These are phyloP conservation scores for Irpex rosettiformis DNA, from an alignment of 1,284 basidiomycete species.

Conservation along the genomic window DNA sequence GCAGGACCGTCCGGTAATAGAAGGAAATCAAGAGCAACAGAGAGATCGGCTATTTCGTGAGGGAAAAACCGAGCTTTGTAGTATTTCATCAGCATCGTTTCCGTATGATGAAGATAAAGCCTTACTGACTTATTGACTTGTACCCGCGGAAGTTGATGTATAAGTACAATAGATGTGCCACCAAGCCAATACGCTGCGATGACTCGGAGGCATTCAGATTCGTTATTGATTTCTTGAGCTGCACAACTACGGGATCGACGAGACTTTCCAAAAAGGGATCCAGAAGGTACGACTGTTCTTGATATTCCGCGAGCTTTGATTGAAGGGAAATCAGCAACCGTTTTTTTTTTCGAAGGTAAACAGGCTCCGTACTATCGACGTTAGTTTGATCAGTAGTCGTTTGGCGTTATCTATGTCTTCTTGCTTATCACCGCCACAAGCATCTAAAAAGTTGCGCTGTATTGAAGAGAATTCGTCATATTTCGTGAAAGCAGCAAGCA, in stretches of 20 bases:
- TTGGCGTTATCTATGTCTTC: neutral
- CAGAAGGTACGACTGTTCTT: slow-evolving; percentile 92
- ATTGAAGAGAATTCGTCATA: neutral
- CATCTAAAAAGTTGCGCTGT: neutral
- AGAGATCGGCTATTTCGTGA: slow-evolving; percentile 81
- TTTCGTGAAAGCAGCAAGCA: neutral
- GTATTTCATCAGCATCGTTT: neutral
- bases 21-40: slow-evolving; percentile 71
- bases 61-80: slow-evolving; percentile 85
- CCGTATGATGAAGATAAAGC: slow-evolving; percentile 1
- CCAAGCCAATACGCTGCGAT: slow-evolving; percentile 37
- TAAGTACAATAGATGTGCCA: slow-evolving; percentile 73
- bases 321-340: neutral
- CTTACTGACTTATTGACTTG: slow-evolving; percentile 84
- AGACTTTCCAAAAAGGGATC: slow-evolving; percentile 92
- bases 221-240: slow-evolving; percentile 62
- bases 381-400: slow-evolving; percentile 36
- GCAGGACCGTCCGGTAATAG: slow-evolving; percentile 44
- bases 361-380: slow-evolving; percentile 33
- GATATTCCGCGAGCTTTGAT: slow-evolving; percentile 81
- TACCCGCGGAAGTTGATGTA: slow-evolving; percentile 90
- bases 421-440: neutral
- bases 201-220: slow-evolving; percentile 33
- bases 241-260: slow-evolving; percentile 72
- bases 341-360: neutral